Evolutionary conservation across 352 stramenopile genomes (phyloP), one percentile per base, ranked within the genome.

Genomic region (Phytophthora melonis): DNA sequence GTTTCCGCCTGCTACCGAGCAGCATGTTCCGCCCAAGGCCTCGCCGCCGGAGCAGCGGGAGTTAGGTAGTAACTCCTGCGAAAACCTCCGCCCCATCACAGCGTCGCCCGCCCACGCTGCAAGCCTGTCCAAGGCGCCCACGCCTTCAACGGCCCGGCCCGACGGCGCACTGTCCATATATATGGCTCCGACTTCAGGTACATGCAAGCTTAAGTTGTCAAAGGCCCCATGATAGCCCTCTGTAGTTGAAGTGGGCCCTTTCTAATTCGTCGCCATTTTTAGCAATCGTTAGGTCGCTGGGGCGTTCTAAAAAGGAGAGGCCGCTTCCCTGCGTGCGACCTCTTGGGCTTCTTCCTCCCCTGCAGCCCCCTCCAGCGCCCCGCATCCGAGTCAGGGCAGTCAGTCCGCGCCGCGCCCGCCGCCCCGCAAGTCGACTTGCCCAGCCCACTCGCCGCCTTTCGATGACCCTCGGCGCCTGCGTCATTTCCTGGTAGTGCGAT

Each of bases 261-360:
- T 45, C 45, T 70, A 74, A 66, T 66, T 74, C 67, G 45, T 47
- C 23, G 23, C 68, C 68, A 70, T 58, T 49, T 70, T 70, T 72
- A 75, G 57, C 49, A 55, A 55, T 55, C 49, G 43, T 50, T 21
- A 23, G 43, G 43, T 50, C 43, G 23, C 6, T 45, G n/a, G 3
- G 11, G 23, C 47, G 63, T 72, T 72, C 63, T 68, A 76, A 72
- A 75, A 75, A 68, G 30, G 47, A 67, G 65, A 23, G n/a, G 34
- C 57, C 30, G 30, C 30, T 34, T 50, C 53, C 36, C 32, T 21
- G 39, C 39, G 14, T 53, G 59, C 60, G 68, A 66, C 68, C 47
- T 62, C 69, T 72, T 76, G 68, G 27, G 58, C 66, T 52, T 58
- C 63, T 70, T 54, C 21, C 32, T 27, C 54, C 43, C 18, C 36